These are phyloP conservation scores for Epichloe scottii DNA, from an alignment of 2,329 filamentous ascomycete species.

Conservation along the genomic window DNA sequence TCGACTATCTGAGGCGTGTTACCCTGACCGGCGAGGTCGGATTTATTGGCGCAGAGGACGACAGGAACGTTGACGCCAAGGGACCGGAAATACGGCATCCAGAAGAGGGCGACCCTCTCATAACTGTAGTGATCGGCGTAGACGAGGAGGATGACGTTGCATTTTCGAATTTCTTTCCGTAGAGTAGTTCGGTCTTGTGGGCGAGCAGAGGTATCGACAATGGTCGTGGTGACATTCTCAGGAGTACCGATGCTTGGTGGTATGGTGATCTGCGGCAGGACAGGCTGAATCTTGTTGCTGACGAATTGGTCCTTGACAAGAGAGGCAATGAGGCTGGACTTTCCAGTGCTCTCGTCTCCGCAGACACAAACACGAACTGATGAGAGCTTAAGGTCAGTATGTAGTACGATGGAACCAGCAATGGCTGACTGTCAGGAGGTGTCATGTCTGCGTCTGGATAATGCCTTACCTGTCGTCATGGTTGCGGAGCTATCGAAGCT, in stretches of 20 bases:
- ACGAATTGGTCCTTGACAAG: conserved; percentile 97
- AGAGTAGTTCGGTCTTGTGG: conserved; percentile 85
- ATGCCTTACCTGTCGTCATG: conserved; percentile 5
- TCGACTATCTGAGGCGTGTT: conserved; percentile 77
- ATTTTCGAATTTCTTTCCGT: conserved; percentile 89
- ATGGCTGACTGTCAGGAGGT: not conserved
- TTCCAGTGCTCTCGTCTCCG: conserved; percentile 91
- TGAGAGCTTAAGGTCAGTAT: conserved; percentile 5
- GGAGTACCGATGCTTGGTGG: conserved; percentile 86
- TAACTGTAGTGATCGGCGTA: conserved; percentile 99
- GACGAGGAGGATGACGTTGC: conserved; percentile 90
- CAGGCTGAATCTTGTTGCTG: conserved; percentile 85
- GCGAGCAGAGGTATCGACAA: conserved; percentile 92
- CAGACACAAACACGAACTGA: conserved; percentile 85
- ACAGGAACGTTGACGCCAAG: conserved; percentile 98
- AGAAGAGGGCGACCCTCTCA: conserved; percentile 90
- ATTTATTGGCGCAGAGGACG: conserved; percentile 93
- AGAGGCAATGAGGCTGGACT: conserved; percentile 85
- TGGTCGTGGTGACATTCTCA: conserved; percentile 92
- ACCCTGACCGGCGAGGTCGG: conserved; percentile 66
- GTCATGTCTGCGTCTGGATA: not conserved
- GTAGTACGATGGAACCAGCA: not conserved
- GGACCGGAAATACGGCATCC: conserved; percentile 96
- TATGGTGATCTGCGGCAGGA: conserved; percentile 89
- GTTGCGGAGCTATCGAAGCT: conserved; percentile 3